Base-by-base conservation (phyloP, 2,329 filamentous ascomycete genomes). In the Escovopsis sp. region DNA sequence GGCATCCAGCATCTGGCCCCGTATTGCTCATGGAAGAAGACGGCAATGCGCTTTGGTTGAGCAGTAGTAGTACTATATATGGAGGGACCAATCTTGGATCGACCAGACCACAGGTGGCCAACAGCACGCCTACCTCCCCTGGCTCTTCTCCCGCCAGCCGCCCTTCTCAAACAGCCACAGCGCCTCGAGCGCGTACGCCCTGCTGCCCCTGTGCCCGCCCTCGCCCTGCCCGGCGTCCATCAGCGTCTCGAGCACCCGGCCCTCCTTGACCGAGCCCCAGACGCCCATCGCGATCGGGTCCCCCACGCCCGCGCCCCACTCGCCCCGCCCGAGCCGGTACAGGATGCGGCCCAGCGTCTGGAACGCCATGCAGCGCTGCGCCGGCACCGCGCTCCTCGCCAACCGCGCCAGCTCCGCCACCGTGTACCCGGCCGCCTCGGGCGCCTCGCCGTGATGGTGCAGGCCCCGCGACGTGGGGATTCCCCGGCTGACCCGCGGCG, bases 401-500 rank as follows among this genome's bases (percentile, higher is more conserved):
- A 95, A 71, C 30, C 82, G 76, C 1, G 86, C 80, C 1, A 98
- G 69, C 61, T 98, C 91, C 0, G 79, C 77, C 28, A 98, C 75
- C 0, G 91, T 96, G 62, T 98, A 98, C 0, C 91, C 91, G 0
- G 91, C 91, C 1, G 88, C 85, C 60, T 94, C 86, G 12, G 91
- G 91, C 2, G 89, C 88, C 45, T 88, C 78, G 48, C 83, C 87
- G 59, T 98, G 91, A 60, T 98, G 89, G 60, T 98, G 91, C 12
- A 98, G 71, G 0, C 91, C 91, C 46, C 81, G 75, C 11, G 77
- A 80, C 1, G 77, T 76, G 5, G 89, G 84, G 26, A 96, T 78
- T 2, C 74, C 68, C 43, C 87, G 72, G 26, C 86, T 79, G 32
- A 77, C 73, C 39, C 77, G 72, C 0, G 91, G 91, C 0, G 89